Base-by-base conservation (phyloP, 2,329 filamentous ascomycete genomes). In the Trichocomaceae sp. region DNA sequence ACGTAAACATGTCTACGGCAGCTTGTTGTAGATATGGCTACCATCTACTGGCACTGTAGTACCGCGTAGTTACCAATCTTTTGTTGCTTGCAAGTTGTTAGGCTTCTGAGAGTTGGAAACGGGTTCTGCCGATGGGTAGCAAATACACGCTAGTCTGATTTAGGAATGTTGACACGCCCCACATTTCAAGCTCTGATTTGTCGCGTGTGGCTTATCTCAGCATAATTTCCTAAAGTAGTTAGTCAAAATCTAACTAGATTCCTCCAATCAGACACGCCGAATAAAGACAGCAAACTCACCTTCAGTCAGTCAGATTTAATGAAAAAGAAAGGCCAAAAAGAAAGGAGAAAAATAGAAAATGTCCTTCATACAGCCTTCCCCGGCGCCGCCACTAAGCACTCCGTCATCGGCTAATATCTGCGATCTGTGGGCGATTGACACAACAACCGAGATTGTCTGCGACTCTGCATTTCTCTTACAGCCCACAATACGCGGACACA, bases 381-480 rank as follows among this genome's bases (percentile, higher is more conserved):
- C 35, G 23, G 37, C 37, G 15, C 48, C 48, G 2, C 33, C 56
- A 8, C 54, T 63, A 23, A 54, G 58, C n/a, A 45, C 57, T 7
- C 60, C 61, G 8, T 17, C 54, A 39, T 58, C 55, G 39, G 33
- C 51, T 19, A 55, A 53, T 7, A 57, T 47, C 8, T 60, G 61
- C 47, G 57, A 63, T 12, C 52, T 63, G 7, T 57, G 50, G 17
- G 59, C 60, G 37, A 57, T 63, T 37, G 60, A 64, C 47, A 61
- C 61, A 15, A 59, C 61, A 5, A 58, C 56, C 23, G 60, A 62
- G 19, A 62, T 63, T 15, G 58, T 62, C 12, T 53, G 59, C 9
- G 57, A 58, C 13, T 56, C 61, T n/a, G 46, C 49, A 13, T 53
- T 46, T 22, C 59, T 63, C 15, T 47, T 64, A 10, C 52, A 62